Percentiles rank a stretch among this genome's conserved stretches.
Evolutionary conservation across 2,329 filamentous ascomycete species (phyloP).

Genomic region (Fusarium sambucinum): DNA sequence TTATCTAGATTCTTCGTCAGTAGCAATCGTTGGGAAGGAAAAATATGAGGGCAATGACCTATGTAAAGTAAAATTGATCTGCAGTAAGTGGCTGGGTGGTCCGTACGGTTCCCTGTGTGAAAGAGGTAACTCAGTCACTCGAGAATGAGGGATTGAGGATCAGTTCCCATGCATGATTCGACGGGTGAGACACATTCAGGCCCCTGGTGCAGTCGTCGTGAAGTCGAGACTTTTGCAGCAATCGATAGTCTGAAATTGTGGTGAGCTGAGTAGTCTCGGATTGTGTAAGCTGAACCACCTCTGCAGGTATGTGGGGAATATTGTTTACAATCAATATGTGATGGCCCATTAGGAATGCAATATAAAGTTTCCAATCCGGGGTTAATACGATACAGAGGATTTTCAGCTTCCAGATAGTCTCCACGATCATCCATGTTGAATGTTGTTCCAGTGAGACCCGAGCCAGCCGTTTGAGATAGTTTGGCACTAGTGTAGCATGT

Average conservation of each 20-base stretch:
- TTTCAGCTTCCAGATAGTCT: too few relatives aligned
- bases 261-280: too few relatives aligned
- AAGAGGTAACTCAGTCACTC: neutral
- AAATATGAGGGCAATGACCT: neutral
- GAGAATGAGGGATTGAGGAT: neutral
- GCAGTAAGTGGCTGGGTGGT: neutral
- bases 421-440: neutral
- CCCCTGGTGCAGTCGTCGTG: rapidly evolving
- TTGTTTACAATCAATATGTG: too few relatives aligned
- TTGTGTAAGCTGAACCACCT: neutral
- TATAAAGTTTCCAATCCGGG: too few relatives aligned
- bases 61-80: neutral
- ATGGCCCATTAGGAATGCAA: too few relatives aligned
- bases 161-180: rapidly evolving
- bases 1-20: neutral
- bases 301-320: neutral
- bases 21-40: neutral
- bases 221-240: neutral
- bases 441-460: neutral
- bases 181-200: neutral
- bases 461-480: neutral
- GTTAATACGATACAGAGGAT: too few relatives aligned
- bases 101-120: neutral
- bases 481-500: rapidly evolving
- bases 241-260: neutral